These are phyloP conservation scores for Apiotrichum sp. DNA, from an alignment of 1,284 basidiomycete species.

Conservation along the genomic window DNA sequence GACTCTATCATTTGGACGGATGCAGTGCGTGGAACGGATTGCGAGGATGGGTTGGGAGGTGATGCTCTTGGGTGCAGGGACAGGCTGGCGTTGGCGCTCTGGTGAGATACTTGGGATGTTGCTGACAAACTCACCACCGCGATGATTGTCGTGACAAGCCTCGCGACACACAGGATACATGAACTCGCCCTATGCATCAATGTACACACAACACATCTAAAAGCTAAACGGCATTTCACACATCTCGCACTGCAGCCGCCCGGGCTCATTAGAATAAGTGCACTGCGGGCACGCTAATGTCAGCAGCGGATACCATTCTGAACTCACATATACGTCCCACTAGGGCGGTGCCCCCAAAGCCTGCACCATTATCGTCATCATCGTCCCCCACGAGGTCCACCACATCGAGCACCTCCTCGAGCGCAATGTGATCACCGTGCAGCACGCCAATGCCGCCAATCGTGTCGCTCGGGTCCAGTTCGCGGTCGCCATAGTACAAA, in stretches of 20 bases:
- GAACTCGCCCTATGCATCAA: no score
- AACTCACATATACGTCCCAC: conserved; percentile 24
- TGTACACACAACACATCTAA: not conserved
- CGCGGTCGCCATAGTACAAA: conserved; percentile 19
- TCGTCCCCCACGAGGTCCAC: conserved; percentile 21
- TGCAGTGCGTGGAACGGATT: no score
- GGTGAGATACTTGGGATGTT: no score
- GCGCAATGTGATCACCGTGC: conserved; percentile 19
- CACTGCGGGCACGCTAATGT: conserved; percentile 24
- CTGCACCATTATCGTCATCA: conserved; percentile 13
- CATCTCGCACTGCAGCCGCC: conserved; percentile 15
- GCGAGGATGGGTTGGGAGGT: no score
- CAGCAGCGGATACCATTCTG: not conserved
- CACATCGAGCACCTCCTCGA: conserved; percentile 20
- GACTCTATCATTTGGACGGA: no score
- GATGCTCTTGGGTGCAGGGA: no score
- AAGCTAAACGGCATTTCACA: conserved; percentile 7
- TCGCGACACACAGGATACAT: no score
- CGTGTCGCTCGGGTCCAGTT: conserved; percentile 26
- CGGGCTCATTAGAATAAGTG: conserved; percentile 26
- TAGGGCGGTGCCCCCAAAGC: conserved; percentile 39
- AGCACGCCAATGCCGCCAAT: conserved; percentile 26
- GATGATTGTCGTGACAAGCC: no score
- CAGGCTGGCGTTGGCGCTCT: no score
- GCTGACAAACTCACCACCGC: no score